Percentiles rank a stretch among this genome's conserved stretches.
These are phyloP conservation scores for Galerina marginata DNA, from an alignment of 768 basidiomycete species.

Conservation along the genomic window DNA sequence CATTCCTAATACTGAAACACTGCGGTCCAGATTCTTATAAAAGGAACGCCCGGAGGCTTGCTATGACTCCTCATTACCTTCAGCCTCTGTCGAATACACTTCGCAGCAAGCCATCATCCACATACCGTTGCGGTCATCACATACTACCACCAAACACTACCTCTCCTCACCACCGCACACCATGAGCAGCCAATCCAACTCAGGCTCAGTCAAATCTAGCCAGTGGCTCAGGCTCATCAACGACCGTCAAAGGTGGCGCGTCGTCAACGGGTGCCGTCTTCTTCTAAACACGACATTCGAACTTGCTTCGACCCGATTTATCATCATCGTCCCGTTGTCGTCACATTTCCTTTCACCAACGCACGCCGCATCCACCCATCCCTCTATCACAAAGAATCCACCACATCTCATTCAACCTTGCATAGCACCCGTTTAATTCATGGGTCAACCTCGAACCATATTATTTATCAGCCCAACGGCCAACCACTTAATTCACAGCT, in stretches of 20 bases:
- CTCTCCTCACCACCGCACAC: conserved; percentile 18
- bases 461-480: conserved; percentile 23
- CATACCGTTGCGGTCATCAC: conserved; percentile 8
- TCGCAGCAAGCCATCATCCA: conserved; percentile 12
- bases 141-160: conserved; percentile 9
- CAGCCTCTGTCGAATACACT: conserved; percentile 16
- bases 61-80: conserved; percentile 40
- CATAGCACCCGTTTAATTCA: conserved; percentile 16
- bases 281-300: conserved; percentile 48
- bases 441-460: conserved; percentile 12
- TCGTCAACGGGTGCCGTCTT: conserved; percentile 60
- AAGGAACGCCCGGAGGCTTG: conserved; percentile 25
- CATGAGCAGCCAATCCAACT: conserved; percentile 49
- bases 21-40: conserved; percentile 35
- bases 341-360: conserved; percentile 16
- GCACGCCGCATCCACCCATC: conserved; percentile 12
- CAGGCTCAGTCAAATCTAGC: conserved; percentile 39
- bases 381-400: background rate
- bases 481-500: conserved; percentile 22
- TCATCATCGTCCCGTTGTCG: conserved; percentile 11
- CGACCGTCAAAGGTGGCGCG: conserved; percentile 55
- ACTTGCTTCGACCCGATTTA: conserved; percentile 16
- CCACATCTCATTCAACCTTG: conserved; percentile 4
- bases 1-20: conserved; percentile 36
- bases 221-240: conserved; percentile 38